Evolutionary conservation across 805 yeast genomes (phyloP).

Genomic region (Metschnikowia matae): DNA sequence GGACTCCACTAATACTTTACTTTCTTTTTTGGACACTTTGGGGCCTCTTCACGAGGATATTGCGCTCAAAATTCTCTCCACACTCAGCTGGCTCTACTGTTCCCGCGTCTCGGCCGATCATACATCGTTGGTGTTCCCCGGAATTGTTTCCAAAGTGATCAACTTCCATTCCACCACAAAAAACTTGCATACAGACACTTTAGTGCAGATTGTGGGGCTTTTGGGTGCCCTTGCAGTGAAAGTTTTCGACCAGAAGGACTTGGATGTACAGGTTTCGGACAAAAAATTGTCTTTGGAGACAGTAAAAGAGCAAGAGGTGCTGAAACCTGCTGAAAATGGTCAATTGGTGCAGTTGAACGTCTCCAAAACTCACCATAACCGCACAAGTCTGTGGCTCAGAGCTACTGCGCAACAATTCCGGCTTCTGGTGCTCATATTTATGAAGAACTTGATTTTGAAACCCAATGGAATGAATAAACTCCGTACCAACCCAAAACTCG

Average conservation of each 20-base stretch:
- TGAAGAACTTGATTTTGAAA: constrained; percentile 25
- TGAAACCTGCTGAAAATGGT: background rate
- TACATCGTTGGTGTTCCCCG: constrained; percentile 38
- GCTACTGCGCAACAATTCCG: constrained; percentile 39
- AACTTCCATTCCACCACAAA: constrained; percentile 22
- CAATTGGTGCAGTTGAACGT: background rate
- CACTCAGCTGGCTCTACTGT: constrained; percentile 14
- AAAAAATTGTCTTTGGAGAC: background rate
- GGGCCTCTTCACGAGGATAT: constrained; percentile 1
- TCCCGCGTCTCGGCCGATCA: constrained; percentile 27
- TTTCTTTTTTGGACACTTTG: constrained; percentile 17
- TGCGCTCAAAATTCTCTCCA: background rate
- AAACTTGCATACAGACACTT: constrained; percentile 22
- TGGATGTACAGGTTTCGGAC: constrained; percentile 4
- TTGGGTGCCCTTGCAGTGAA: constrained; percentile 20
- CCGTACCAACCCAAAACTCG: constrained; percentile 22
- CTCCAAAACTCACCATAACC: constrained; percentile 6
- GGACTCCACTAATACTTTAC: constrained; percentile 22
- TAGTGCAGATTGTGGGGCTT: constrained; percentile 21
- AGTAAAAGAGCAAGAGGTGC: background rate
- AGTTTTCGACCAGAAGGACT: constrained; percentile 29
- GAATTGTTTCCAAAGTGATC: constrained; percentile 31
- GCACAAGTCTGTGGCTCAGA: constrained; percentile 31
- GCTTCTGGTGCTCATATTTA: constrained; percentile 28
- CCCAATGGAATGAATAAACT: constrained; percentile 17